Percentiles rank a stretch among this genome's conserved stretches.
Conservation (phyloP, 2,329 filamentous ascomycete species). For the Ascosphaera apis region DNA sequence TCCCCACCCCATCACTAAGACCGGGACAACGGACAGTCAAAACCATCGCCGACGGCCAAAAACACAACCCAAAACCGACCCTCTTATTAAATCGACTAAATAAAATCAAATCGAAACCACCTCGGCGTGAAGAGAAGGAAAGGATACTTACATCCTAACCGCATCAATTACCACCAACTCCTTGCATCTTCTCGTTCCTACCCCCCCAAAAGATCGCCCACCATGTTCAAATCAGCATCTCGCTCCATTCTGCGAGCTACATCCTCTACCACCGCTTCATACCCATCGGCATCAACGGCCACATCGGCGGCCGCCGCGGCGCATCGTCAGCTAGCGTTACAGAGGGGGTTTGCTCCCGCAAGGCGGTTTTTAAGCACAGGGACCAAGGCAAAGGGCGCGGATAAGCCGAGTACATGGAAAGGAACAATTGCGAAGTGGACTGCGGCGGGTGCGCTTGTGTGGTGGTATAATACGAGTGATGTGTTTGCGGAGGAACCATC, state of each 20-base stretch:
- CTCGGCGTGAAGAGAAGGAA: too few relatives aligned
- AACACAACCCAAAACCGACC: too few relatives aligned
- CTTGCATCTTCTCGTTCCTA: too few relatives aligned
- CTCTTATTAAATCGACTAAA: too few relatives aligned
- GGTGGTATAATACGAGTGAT: constrained; percentile 83
- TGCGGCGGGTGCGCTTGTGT: constrained; percentile 51
- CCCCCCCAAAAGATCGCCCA: too few relatives aligned
- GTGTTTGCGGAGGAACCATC: constrained; percentile 65
- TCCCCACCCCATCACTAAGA: too few relatives aligned
- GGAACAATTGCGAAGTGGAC: constrained; percentile 50
- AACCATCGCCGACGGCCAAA: too few relatives aligned
- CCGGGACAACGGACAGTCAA: too few relatives aligned
- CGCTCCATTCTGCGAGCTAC: constrained; percentile 5
- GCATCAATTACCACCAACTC: too few relatives aligned
- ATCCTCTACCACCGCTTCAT: background rate
- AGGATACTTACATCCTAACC: too few relatives aligned
- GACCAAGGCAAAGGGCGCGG: constrained; percentile 22
- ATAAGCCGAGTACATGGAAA: constrained; percentile 63
- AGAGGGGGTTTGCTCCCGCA: constrained; percentile 6
- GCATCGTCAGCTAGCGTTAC: constrained; percentile 10
- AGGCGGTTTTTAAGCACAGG: constrained; percentile 30
- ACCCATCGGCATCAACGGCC: constrained; percentile 1
- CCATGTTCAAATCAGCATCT: constrained; percentile 8
- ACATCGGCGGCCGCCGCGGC: constrained; percentile 6
- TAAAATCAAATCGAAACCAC: too few relatives aligned